phyloP scores from a whole-genome alignment of 2,329 filamentous ascomycete species.

The Lachnellula suecica region DNA sequence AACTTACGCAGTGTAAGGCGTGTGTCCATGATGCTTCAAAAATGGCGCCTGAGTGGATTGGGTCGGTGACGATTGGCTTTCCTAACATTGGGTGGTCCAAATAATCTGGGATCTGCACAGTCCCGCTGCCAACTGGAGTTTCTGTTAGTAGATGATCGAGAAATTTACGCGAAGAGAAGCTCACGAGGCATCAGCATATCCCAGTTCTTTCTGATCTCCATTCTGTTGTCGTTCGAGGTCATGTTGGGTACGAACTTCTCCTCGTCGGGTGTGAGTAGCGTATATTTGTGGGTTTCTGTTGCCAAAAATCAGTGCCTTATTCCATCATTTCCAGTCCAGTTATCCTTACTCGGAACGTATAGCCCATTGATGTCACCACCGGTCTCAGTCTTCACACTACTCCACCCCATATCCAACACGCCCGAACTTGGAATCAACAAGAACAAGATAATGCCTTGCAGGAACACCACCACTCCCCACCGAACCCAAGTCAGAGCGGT shows the following conservation, averaged over 20 bases:
- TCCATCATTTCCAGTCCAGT: not conserved
- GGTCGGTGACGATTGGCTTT: constrained; percentile 32
- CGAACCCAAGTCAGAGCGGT: constrained; percentile 27
- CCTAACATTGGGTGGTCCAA: constrained; percentile 32
- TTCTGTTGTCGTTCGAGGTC: constrained; percentile 29
- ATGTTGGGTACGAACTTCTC: constrained; percentile 35
- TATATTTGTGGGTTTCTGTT: constrained; percentile 28
- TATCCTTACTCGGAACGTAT: constrained; percentile 32
- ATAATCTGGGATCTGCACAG: constrained; percentile 32
- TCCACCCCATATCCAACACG: constrained; percentile 13
- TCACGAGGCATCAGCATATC: constrained; percentile 34
- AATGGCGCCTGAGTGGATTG: constrained; percentile 29
- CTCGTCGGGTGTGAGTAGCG: constrained; percentile 28
- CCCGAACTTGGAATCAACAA: constrained; percentile 23
- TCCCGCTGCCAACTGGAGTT: constrained; percentile 30
- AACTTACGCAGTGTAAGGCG: constrained; percentile 32
- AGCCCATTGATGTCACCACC: constrained; percentile 36
- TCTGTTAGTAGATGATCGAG: not conserved
- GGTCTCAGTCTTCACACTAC: constrained; percentile 27
- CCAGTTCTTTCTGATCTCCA: constrained; percentile 33
- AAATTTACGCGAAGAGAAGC: not conserved
- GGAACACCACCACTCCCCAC: constrained; percentile 26
- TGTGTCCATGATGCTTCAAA: constrained; percentile 36
- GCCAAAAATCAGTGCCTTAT: not conserved
- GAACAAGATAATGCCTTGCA: constrained; percentile 30